Base-by-base conservation (phyloP, 2,329 filamentous ascomycete species). In the Fusarium transvaalense region DNA sequence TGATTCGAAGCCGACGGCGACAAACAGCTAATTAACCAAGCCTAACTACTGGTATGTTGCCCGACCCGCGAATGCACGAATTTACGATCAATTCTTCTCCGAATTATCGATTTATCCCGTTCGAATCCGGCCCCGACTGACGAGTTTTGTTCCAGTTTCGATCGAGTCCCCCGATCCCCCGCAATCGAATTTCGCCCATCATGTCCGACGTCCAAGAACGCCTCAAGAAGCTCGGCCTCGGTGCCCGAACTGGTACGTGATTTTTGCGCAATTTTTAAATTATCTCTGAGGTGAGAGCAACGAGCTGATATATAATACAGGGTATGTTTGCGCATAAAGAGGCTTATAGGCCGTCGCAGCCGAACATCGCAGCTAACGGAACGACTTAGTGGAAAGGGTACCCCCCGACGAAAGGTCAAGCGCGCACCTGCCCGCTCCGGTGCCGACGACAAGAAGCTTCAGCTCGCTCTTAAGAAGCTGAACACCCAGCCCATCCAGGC, bases 381-480 rank as follows among this genome's bases (percentile, higher is more conserved):
- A 57, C 57, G 39, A 62, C 66, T 56, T 71, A 85, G 95, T 86
- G 96, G 96, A 86, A 99, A 99, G 89, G 96, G 96, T 78, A 97
- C 96, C 76, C 96, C 96, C 80, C 89, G 96, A 86, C 90, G 96
- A 87, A 97, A 97, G 89, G 91, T 96, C 83, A 99, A 98, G 93
- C 97, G 97, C 85, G 92, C 95, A 75, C 93, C 97, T 84, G 93
- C 93, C 83, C 92, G 90, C 82, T 92, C 92, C 74, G 93, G 92
- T 81, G 93, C 92, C 83, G 96, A 99, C 82, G 96, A 99, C 91
- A 98, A 97, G 93, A 99, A 99, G 90, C 93, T 99, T 72, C 96
- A 99, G 87, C 89, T 91, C 68, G 86, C 93, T 69, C 89, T 99
- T 75, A 99, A 99, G 92, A 99, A 99, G 92, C 90, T 99, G 83